Evolutionary conservation across 768 basidiomycete species (phyloP).

Genomic region (Lactarius hatsudake): DNA sequence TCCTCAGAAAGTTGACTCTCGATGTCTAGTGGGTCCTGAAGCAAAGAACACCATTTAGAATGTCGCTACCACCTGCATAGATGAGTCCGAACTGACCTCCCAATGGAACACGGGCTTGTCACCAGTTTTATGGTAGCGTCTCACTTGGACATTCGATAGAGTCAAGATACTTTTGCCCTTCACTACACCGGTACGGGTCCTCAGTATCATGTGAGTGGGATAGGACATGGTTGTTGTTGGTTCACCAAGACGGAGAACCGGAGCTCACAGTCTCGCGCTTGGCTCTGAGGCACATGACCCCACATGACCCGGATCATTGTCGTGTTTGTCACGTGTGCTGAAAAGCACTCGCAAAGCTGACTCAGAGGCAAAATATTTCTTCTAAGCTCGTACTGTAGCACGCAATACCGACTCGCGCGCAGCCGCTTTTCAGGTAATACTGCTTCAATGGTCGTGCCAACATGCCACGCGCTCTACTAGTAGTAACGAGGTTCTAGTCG

Average conservation of each 20-base stretch:
- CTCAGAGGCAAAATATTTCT: too few species aligned
- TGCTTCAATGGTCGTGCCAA: neutral
- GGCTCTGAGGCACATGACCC: neutral
- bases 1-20: constrained; percentile 85
- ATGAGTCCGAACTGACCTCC: constrained; percentile 30
- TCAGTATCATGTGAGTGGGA: constrained; percentile 1
- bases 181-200: neutral
- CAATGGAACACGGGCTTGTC: constrained; percentile 28
- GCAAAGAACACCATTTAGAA: neutral
- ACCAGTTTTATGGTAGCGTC: neutral
- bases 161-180: neutral
- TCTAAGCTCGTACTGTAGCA: neutral
- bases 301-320: neutral
- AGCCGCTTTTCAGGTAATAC: neutral
- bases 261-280: neutral
- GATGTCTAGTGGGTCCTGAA: constrained; percentile 78
- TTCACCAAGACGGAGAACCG: neutral
- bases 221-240: constrained; percentile 15
- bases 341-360: too few species aligned
- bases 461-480: neutral
- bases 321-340: too few species aligned
- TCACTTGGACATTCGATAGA: neutral
- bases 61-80: too few species aligned
- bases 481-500: neutral
- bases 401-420: neutral